Base-by-base conservation (phyloP, 1,284 basidiomycete species). In the Anthracocystis panici-leucophaei region DNA sequence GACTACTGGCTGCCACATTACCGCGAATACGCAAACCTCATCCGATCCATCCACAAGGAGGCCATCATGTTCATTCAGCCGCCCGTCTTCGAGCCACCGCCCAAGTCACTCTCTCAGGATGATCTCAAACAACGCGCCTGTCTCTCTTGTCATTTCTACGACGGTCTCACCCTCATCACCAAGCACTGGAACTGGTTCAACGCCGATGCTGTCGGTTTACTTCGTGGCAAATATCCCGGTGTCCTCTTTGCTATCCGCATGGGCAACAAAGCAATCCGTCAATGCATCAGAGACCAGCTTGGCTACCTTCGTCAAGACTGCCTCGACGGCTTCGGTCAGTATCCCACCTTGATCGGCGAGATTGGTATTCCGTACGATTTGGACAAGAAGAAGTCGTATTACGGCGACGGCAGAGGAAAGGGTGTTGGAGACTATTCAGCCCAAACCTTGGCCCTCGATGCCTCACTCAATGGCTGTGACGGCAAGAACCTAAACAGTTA, bases 321-420 rank as follows among this genome's bases (percentile, higher is more conserved):
- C 0, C 82, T 86, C 12, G 87, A 88, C 58, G 83, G 86, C 11
- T 81, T 88, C 20, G 90, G 90, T 14, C 78, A 88, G n/a, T 97
- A 93, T 80, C 96, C 96, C 0, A 96, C 93, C 0, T 88, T 98
- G 77, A 93, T 99, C 57, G 95, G 96, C 27, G 96, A 99, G 87
- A 95, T 98, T 56, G 96, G 96, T 9, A 93, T 91, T 6, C 96
- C 96, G 0, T 95, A 92, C 80, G 94, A 97, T 84, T 91, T 97
- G 91, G 95, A 97, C 84, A 87, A 86, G 53, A 93, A 92, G 83
- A 88, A 89, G 54, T 89, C 92, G 6, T 97, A 96, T 85, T 82
- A 57, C 44, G 80, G 80, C 29, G 79, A 82, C 51, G 38, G 25
- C 5, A 82, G 75, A 33, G 80, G 79, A 45, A 66, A 60, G 21